Base-by-base conservation (phyloP, 495 filamentous ascomycete genomes). In the Xylaria nigripes region DNA sequence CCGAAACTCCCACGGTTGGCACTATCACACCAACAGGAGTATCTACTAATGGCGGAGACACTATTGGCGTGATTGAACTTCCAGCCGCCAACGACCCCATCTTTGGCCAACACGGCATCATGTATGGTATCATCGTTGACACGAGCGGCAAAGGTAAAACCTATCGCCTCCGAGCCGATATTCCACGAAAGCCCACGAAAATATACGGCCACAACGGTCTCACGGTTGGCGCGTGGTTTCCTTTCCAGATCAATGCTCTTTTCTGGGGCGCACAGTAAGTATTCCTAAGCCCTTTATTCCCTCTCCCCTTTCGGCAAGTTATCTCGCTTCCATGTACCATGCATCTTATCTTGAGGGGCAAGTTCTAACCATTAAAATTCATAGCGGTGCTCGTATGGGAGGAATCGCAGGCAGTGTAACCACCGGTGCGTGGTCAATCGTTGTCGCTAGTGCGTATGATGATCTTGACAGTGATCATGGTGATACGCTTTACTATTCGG, bases 221-320 rank as follows among this genome's bases (percentile, higher is more conserved):
- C 9, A 12, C 4, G 0, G 59, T 77, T 0, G 79, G 79, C 12
- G 59, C 63, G 32, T 82, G 80, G 79, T 82, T 68, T 62, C 75
- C 79, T 0, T 59, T 66, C 6, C 74, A 76, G n/a, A 60, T 68
- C 4, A 70, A 66, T 3, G 76, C 79, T 0, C 61, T 76, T 9
- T 68, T 69, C 23, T 72, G 74, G 34, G 80, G 80, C 10, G 78
- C 74, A 0, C 79, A 82, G 36, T 40, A 18, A 40, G 36, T 40
- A 40, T 40, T 19, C 5, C 12, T 15, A 10, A 34, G 13, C 12
- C 32, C 32, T 15, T 34, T 8, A 29, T 3, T 29, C 9, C 9
- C 4, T 29, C 25, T 29, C 25, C 9, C 9, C 4, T 29, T 9
- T 29, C 25, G 25, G 25, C 9, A 3, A 9, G 9, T 29, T 9